Conservation (phyloP, 1,284 basidiomycete genomes). For the Cerrena zonata region DNA sequence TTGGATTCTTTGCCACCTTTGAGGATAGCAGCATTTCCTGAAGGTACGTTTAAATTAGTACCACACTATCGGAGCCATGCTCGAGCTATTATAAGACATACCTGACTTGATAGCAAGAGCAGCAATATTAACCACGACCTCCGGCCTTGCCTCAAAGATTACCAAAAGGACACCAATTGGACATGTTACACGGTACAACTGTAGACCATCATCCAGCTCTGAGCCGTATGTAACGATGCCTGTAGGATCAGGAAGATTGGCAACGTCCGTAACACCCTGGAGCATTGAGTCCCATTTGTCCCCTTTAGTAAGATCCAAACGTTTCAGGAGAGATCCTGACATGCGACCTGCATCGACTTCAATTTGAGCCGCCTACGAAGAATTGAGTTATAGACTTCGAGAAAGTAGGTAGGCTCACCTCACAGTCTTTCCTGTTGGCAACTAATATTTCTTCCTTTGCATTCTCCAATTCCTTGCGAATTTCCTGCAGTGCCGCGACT, state of each 20-base stretch:
- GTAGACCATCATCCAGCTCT: slow-evolving; percentile 78
- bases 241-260: slow-evolving; percentile 78
- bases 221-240: slow-evolving; percentile 85
- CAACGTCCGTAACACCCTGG: slow-evolving; percentile 85
- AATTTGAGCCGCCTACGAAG: slow-evolving; percentile 59
- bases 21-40: slow-evolving; percentile 89
- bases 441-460: slow-evolving; percentile 65
- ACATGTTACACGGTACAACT: slow-evolving; percentile 91
- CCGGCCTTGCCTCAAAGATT: slow-evolving; percentile 96
- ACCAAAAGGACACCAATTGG: slow-evolving; percentile 95
- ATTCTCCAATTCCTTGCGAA: slow-evolving; percentile 60
- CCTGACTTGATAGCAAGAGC: slow-evolving; percentile 95
- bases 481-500: slow-evolving; percentile 64
- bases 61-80: background rate
- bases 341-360: slow-evolving; percentile 82
- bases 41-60: too few species aligned
- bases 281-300: slow-evolving; percentile 96
- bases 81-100: slow-evolving; percentile 29
- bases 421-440: slow-evolving; percentile 78
- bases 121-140: slow-evolving; percentile 97
- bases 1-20: slow-evolving; percentile 96
- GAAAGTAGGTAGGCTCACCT: slow-evolving; percentile 40
- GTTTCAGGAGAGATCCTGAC: slow-evolving; percentile 74
- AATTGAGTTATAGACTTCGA: background rate
- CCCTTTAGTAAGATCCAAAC: slow-evolving; percentile 78